Evolutionary conservation across 176 grass and related monocot species (phyloP), one percentile per base, ranked within the genome.

Genomic region (Guadua angustifolia): DNA sequence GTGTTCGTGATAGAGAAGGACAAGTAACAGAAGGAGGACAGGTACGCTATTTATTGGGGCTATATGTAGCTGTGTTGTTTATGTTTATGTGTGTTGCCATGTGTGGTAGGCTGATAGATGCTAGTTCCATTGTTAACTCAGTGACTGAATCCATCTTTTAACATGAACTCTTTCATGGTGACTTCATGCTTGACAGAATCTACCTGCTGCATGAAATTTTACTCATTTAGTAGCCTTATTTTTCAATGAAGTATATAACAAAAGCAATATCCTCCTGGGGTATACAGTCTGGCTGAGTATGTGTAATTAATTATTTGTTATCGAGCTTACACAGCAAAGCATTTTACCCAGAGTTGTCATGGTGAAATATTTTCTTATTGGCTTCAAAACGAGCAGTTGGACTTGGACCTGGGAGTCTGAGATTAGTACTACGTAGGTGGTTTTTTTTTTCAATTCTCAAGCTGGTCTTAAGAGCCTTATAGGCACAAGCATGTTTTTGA

Each of bases 1-100:
- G 95, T 84, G 83, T 93, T 58, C 93, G 95, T 69, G 91, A 98
- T 78, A 93, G 85, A 85, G 79, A 91, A 84, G 95, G 92, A 29
- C 77, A 78, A 45, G 86, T 98, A 74, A 93, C 53, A 71, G 95
- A 84, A 70, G 95, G 95, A 72, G 95, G 95, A 46, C 88, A 93
- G 95, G 95, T 98, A 88, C 36, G 80, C 32, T 80, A 71, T 70
- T 22, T 21, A 12, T 51, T 7, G 13, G 32, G 44, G 38, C 59
- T 77, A 56, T 57, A 29, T 88, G 22, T 36, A 38, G 9, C 74
- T 74, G 15, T 39, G n/a, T 16, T 51, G 7, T 63, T 62, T 66
- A 24, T 57, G 24, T 86, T 17, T 73, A 71, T 71, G 66, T 72
- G 56, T 73, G 32, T 53, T 88, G 22, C 46, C 21, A 64, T 79